Evolutionary conservation across 495 filamentous ascomycete genomes (phyloP), one percentile per base, ranked within the genome.

Genomic region (Parathielavia hyrcaniae): DNA sequence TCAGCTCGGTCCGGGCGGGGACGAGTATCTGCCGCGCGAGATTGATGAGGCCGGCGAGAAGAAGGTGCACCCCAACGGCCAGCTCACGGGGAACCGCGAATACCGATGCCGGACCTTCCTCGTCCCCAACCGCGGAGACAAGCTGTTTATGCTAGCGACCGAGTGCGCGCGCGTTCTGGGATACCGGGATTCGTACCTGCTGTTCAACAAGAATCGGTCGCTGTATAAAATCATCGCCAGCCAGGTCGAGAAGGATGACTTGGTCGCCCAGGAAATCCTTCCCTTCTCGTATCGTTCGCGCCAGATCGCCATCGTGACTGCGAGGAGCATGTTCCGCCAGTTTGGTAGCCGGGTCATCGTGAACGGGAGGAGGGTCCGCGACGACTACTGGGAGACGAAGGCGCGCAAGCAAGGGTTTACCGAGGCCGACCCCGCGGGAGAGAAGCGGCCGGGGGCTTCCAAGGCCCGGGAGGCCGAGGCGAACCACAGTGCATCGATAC

Each of bases 191-290:
- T 99, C 95, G 16, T 99, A 99, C 71, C 74, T 99, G 47, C 77
- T 99, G 14, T 99, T 99, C 78, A 99, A 99, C 81, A 99, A 99
- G 74, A 99, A 99, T 66, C 77, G 91, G 57, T 97, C 95, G 1
- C 79, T 99, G 19, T 92, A 84, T 79, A 99, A 97, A 76, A 99
- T 99, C 65, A 99, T 99, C 63, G 93, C 95, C 26, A 91, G 85
- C 17, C 93, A 99, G 72, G 74, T 85, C 6, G 93, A 99, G 72
- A 99, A 97, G 75, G 93, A 97, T 65, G 90, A 97, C 69, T 75
- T 99, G 8, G 97, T 99, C 38, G 78, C 85, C 55, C 90, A 97
- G 72, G 93, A 97, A 65, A 91, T 97, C 53, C 75, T 99, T 32
- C 95, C 95, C 0, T 99, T 97, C 72, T 97, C 93, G 22, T 99